A percentile compares a stretch with the other conserved stretches of the same genome.
Evolutionary conservation across 768 basidiomycete species (phyloP).

Genomic region (Serendipita sp.): DNA sequence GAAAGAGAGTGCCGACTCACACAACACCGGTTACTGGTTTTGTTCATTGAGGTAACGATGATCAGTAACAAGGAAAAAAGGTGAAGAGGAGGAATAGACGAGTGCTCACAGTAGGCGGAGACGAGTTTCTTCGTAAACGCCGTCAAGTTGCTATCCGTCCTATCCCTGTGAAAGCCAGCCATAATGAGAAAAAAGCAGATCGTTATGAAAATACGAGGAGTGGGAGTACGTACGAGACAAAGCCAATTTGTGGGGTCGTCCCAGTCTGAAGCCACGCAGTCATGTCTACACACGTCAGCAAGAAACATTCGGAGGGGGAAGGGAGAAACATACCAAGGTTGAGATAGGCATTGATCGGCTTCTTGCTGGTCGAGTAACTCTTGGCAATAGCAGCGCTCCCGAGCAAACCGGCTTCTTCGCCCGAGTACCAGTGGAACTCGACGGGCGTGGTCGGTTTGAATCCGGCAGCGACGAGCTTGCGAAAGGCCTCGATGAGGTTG

Average conservation of each 20-base stretch:
- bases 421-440: conserved; percentile 16
- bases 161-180: neutral
- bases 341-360: conserved; percentile 19
- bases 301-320: neutral
- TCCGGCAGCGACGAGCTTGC: conserved; percentile 7
- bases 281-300: conserved; percentile 19
- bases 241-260: conserved; percentile 20
- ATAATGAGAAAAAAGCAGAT: neutral
- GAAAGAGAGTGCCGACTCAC: conserved; percentile 27
- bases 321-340: neutral
- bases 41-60: conserved; percentile 8
- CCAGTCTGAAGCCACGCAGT: conserved; percentile 30
- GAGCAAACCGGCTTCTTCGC: conserved; percentile 15
- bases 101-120: conserved; percentile 20
- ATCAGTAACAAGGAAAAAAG: neutral
- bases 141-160: conserved; percentile 14
- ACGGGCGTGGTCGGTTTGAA: conserved; percentile 10
- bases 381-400: conserved; percentile 25
- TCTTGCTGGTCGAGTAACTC: conserved; percentile 20
- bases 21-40: neutral
- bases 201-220: conserved; percentile 19
- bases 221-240: conserved; percentile 23
- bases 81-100: conserved; percentile 12
- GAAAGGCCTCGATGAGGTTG: conserved; percentile 6
- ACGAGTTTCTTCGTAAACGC: conserved; percentile 21